These are phyloP conservation scores for Ceriops tagal DNA, from an alignment of 345 rosid genomes.

Conservation along the genomic window DNA sequence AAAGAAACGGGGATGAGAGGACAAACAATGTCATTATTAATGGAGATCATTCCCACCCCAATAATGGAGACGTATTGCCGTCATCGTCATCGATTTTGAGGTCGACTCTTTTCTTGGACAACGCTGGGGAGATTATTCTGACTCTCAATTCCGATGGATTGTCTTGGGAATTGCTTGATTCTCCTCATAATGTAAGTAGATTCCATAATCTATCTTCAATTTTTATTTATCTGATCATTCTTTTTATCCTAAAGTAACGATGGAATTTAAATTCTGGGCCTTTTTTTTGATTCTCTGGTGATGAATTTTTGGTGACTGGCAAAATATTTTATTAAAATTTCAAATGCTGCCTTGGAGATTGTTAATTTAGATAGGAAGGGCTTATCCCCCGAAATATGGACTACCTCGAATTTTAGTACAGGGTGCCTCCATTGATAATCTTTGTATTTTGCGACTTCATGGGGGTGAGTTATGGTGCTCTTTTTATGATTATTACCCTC, in stretches of 20 bases:
- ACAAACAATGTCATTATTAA: background rate
- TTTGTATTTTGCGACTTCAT: too few species aligned
- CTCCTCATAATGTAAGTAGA: slow-evolving; percentile 47
- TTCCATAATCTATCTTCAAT: background rate
- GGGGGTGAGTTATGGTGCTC: too few species aligned
- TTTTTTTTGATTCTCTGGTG: background rate
- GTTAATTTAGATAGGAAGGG: too few species aligned
- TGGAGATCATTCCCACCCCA: slow-evolving; percentile 16
- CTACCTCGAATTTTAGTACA: too few species aligned
- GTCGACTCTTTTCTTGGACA: slow-evolving; percentile 51
- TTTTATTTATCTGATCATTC: background rate
- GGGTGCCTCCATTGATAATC: too few species aligned
- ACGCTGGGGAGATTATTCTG: slow-evolving; percentile 63
- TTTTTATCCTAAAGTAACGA: too few species aligned
- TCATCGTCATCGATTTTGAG: slow-evolving; percentile 20
- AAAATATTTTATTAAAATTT: background rate
- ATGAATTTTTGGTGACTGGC: background rate
- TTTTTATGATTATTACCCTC: background rate
- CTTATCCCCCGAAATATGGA: too few species aligned
- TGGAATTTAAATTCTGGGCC: too few species aligned
- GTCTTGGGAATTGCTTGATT: slow-evolving; percentile 60
- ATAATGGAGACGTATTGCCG: slow-evolving; percentile 16
- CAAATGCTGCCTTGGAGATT: background rate
- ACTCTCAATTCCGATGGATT: slow-evolving; percentile 55
- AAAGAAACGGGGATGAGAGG: slow-evolving; percentile 12